These are phyloP conservation scores for Ophiorrhiza pumila DNA, from an alignment of 257 asterid genomes.

Conservation along the genomic window DNA sequence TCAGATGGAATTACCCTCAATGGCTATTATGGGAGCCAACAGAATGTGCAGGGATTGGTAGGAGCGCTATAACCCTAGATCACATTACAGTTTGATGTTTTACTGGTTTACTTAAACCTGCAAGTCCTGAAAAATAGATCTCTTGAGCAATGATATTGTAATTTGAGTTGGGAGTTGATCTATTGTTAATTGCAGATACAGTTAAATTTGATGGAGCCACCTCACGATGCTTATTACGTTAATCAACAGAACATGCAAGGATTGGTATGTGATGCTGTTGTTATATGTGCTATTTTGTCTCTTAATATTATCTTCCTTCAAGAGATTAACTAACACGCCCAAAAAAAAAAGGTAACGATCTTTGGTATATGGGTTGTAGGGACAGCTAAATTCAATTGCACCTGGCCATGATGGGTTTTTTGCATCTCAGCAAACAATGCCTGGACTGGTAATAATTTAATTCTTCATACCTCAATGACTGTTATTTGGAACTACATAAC, in stretches of 20 bases:
- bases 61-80: constrained; percentile 20
- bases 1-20: constrained; percentile 59
- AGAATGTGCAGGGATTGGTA: constrained; percentile 88
- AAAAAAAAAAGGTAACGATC: not conserved
- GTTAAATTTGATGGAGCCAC: constrained; percentile 97
- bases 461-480: constrained; percentile 5
- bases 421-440: constrained; percentile 65
- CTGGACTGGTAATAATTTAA: constrained; percentile 55
- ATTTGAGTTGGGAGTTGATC: not conserved
- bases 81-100: constrained; percentile 2
- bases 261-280: constrained; percentile 50
- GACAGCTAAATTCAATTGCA: constrained; percentile 63
- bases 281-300: not conserved
- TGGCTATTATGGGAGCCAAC: constrained; percentile 86
- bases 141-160: not conserved
- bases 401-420: constrained; percentile 71
- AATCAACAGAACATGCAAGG: constrained; percentile 74
- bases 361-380: constrained; percentile 37
- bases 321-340: not conserved
- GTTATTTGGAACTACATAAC: not conserved
- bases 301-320: not conserved
- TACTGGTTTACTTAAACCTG: not conserved
- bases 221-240: constrained; percentile 75
- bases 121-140: not conserved
- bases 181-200: constrained; percentile 40